These are phyloP conservation scores for Tuber aestivum DNA, from an alignment of 495 filamentous ascomycete genomes.

Conservation along the genomic window DNA sequence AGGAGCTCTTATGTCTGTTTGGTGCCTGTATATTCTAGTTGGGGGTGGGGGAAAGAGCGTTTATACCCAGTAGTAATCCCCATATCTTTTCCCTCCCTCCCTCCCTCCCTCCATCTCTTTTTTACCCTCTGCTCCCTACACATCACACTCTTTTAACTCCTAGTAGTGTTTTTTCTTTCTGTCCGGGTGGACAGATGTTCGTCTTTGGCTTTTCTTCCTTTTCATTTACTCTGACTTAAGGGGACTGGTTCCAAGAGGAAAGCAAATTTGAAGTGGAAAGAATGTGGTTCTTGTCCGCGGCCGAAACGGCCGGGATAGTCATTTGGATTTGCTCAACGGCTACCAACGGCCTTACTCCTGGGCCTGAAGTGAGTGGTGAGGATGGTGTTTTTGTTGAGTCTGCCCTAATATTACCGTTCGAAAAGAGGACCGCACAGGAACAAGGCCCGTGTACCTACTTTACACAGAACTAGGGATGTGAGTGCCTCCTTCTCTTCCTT, in stretches of 20 bases:
- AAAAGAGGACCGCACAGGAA: neutral
- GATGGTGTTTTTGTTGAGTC: neutral
- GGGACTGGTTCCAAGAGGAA: neutral
- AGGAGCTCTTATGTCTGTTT: neutral
- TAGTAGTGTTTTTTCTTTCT: neutral
- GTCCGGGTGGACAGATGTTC: neutral
- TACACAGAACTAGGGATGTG: constrained; percentile 5
- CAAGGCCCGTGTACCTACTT: constrained; percentile 19
- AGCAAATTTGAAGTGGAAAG: neutral
- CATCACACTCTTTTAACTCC: neutral
- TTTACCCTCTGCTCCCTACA: neutral
- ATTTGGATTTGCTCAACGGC: neutral
- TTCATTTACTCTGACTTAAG: neutral
- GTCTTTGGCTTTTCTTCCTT: neutral
- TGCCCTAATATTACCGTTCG: neutral
- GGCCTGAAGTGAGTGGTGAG: neutral
- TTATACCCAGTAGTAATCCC: neutral
- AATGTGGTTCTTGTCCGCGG: neutral
- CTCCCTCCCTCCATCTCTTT: neutral
- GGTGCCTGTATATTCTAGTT: neutral
- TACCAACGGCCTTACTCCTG: neutral
- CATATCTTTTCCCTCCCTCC: neutral
- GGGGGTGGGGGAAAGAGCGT: neutral
- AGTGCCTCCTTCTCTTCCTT: neutral
- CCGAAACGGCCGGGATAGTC: neutral